A percentile compares a stretch with the other conserved stretches of the same genome.
These are phyloP conservation scores for Ceratocystis variospora DNA, from an alignment of 2,329 filamentous ascomycete genomes.

Conservation along the genomic window DNA sequence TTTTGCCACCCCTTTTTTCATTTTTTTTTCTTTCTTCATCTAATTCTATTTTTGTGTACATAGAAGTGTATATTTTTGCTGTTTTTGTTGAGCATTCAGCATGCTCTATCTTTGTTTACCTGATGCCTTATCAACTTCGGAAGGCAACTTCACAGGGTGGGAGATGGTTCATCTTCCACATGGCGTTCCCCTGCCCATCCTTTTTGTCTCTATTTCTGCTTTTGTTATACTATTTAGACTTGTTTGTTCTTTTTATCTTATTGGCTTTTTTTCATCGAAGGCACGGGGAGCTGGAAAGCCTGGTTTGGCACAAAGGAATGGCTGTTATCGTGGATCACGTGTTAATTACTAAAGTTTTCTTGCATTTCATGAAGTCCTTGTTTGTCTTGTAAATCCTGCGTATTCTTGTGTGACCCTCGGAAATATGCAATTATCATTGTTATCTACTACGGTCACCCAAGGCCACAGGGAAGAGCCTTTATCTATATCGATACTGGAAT, in stretches of 20 bases:
- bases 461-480: too few species aligned
- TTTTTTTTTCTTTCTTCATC: slow-evolving; percentile 9
- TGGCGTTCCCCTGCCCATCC: background rate
- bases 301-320: background rate
- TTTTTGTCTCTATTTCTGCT: background rate
- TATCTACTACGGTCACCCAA: too few species aligned
- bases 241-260: background rate
- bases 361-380: too few species aligned
- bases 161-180: background rate
- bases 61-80: background rate
- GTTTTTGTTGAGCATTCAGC: slow-evolving; percentile 4
- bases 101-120: slow-evolving; percentile 3
- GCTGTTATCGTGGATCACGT: background rate
- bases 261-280: background rate
- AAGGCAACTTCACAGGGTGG: background rate
- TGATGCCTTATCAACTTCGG: background rate
- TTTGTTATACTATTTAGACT: background rate
- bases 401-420: too few species aligned
- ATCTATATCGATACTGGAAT: too few species aligned
- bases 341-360: too few species aligned
- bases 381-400: too few species aligned
- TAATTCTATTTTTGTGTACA: slow-evolving; percentile 7
- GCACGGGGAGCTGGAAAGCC: too few species aligned
- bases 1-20: background rate
- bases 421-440: too few species aligned